These are phyloP conservation scores for Clavariopsis aquatica DNA, from an alignment of 495 filamentous ascomycete genomes.

Conservation along the genomic window DNA sequence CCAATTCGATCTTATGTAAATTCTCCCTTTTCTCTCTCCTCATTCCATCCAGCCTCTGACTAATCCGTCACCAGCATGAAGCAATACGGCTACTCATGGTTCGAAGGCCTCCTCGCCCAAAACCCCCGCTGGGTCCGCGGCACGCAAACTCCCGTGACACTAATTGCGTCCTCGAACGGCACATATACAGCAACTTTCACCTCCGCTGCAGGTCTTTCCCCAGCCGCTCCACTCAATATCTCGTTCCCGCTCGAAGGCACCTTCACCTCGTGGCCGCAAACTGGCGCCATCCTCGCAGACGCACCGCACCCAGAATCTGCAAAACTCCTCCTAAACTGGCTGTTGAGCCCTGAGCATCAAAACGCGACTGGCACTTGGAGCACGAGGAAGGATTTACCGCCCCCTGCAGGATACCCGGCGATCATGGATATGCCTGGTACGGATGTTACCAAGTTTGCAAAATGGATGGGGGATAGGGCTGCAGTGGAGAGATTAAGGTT, in stretches of 20 bases:
- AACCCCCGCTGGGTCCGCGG: constrained; percentile 47
- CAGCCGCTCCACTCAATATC: constrained; percentile 9
- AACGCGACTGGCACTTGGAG: constrained; percentile 4
- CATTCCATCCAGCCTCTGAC: not conserved
- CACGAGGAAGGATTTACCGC: constrained; percentile 15
- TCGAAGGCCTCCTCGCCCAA: constrained; percentile 43
- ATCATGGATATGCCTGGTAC: constrained; percentile 34
- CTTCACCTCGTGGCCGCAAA: constrained; percentile 45
- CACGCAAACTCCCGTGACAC: constrained; percentile 39
- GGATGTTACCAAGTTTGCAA: constrained; percentile 40
- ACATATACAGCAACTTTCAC: constrained; percentile 24
- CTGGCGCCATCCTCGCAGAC: constrained; percentile 43
- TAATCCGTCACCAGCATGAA: constrained; percentile 20
- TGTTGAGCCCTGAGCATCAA: constrained; percentile 41
- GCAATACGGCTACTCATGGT: constrained; percentile 46
- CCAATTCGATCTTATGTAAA: constrained; percentile 41
- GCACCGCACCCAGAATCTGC: constrained; percentile 44
- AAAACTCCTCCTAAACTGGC: constrained; percentile 43
- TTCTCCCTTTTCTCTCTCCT: not conserved
- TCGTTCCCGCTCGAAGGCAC: constrained; percentile 34
- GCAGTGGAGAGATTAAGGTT: constrained; percentile 40
- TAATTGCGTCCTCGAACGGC: constrained; percentile 29
- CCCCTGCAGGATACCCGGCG: constrained; percentile 12
- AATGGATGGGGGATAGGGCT: constrained; percentile 42
- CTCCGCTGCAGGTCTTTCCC: not conserved